phyloP scores from a whole-genome alignment of 2,329 filamentous ascomycete species.

The Cordyceps tenuipes region DNA sequence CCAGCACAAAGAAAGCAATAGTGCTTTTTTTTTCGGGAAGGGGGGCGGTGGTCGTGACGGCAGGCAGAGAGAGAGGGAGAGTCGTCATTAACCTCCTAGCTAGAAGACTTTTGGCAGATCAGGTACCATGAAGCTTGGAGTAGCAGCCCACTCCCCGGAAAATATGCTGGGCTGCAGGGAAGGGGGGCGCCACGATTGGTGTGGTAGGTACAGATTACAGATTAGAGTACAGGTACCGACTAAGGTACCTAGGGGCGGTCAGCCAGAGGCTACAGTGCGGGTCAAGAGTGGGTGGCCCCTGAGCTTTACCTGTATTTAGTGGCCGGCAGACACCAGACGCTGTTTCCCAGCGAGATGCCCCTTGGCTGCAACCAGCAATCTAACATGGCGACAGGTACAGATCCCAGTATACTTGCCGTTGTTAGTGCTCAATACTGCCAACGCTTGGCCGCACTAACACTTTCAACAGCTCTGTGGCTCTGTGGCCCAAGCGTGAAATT shows the following conservation, averaged over 20 bases:
- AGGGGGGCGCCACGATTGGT: neutral
- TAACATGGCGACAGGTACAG: neutral
- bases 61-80: too few species aligned
- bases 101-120: neutral
- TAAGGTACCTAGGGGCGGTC: slow-evolving; percentile 14
- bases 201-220: too few species aligned
- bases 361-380: neutral
- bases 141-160: slow-evolving; percentile 8
- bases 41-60: too few species aligned
- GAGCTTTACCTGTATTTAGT: neutral
- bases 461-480: slow-evolving; percentile 2
- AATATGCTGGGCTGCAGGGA: slow-evolving; percentile 11
- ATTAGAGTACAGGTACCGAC: neutral
- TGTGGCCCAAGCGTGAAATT: slow-evolving; percentile 16
- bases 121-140: neutral
- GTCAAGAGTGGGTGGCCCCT: slow-evolving; percentile 5
- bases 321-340: neutral
- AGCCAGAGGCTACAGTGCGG: neutral
- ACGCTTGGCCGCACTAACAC: neutral
- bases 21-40: too few species aligned
- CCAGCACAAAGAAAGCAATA: too few species aligned
- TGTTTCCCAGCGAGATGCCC: neutral
- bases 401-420: neutral
- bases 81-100: neutral
- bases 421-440: neutral